phyloP scores from a whole-genome alignment of 148 eudicot species.

The Chenopodium formosanum region DNA sequence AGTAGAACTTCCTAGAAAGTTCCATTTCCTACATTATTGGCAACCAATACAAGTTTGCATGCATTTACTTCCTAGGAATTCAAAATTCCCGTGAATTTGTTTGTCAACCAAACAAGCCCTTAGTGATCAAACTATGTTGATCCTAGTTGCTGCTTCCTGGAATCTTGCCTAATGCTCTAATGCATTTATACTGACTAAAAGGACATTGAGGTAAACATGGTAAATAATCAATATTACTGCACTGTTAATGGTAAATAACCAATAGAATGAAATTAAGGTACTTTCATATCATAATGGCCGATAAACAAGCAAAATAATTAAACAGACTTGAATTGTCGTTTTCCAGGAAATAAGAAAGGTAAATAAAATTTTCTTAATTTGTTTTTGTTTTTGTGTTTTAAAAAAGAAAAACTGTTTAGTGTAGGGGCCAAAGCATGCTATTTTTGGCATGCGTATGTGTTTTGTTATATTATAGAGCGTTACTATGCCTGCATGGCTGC shows the following conservation, averaged over 20 bases:
- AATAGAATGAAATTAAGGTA: background rate
- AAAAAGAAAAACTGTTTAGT: background rate
- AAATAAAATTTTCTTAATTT: too few relatives aligned
- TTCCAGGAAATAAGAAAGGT: background rate
- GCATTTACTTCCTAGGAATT: too few relatives aligned
- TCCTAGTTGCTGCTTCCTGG: background rate
- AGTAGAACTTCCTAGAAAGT: too few relatives aligned
- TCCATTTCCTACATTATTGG: too few relatives aligned
- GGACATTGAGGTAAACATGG: background rate
- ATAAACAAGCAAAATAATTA: background rate
- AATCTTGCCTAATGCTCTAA: background rate
- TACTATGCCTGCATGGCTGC: background rate
- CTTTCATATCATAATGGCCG: background rate
- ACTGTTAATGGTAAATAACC: too few relatives aligned
- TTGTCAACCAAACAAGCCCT: too few relatives aligned
- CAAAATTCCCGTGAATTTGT: too few relatives aligned
- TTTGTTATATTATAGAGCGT: background rate
- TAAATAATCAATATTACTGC: too few relatives aligned
- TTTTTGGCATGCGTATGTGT: constrained; percentile 20
- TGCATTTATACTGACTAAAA: background rate
- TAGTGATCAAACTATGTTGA: background rate
- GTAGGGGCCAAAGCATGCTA: background rate
- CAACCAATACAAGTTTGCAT: too few relatives aligned
- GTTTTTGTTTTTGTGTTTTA: background rate
- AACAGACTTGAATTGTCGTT: background rate